Base-by-base conservation (phyloP, 768 basidiomycete species). In the Lyophyllum atratum region DNA sequence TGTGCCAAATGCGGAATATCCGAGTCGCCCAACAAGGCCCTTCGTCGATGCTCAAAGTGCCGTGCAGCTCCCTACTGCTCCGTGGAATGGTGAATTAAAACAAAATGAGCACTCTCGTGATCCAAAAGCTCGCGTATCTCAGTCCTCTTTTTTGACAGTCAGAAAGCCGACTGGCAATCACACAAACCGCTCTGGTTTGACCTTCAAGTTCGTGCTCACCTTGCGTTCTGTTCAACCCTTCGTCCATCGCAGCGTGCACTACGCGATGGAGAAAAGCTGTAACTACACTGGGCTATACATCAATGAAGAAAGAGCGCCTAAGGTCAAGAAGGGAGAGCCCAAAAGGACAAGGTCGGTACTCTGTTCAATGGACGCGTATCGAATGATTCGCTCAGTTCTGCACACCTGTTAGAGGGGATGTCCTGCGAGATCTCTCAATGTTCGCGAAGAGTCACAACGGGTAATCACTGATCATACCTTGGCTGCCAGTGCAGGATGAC, bases 51-150 rank as follows among this genome's bases (percentile, higher is more conserved):
- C 31, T 14, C 43, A 10, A 54, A 60, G 45, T 63, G 61, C 52
- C 55, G 59, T 44, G 49, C 55, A n/a, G 28, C 42, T 39, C 48
- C 58, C 10, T 63, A 63, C 43, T 63, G 61, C 22, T 63, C 55
- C 12, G 59, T 60, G 29, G 59, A 63, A 54, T 63, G 61, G 61
- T 63, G 12, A 17, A 44, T 1, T 2, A 2, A n/a, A 12, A n/a
- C n/a, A n/a, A n/a, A n/a, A n/a, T n/a, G 31, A 9, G 4, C 34
- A 37, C 14, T 37, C 7, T 37, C 14, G 9, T 15, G 34, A 6
- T 6, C 6, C 6, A 11, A 31, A 31, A 5, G 29, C 29, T 31
- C 6, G 11, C 11, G 6, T 11, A 6, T 11, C 11, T 11, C 6
- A 6, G 5, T 31, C 5, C 15, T 37, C 14, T 9, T 37, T 37